These are phyloP conservation scores for Plasmodium coatneyi DNA, from an alignment of 169 alveolate genomes.

Conservation along the genomic window DNA sequence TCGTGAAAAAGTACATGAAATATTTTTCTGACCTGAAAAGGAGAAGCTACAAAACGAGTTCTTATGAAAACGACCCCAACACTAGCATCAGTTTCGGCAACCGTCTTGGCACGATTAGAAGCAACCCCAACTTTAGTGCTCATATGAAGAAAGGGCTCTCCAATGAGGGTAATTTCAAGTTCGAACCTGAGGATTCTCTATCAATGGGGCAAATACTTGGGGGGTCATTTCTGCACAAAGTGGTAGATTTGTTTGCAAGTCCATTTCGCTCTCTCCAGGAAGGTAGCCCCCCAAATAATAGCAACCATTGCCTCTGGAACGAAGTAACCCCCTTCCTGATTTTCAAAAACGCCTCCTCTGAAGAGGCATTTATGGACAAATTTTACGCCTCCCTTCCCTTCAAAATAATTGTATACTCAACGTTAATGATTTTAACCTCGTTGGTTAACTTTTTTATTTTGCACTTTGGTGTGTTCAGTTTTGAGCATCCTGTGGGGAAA, in stretches of 20 bases:
- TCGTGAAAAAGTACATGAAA: conserved; percentile 31
- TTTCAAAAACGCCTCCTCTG: conserved; percentile 15
- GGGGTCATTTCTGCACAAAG: neutral
- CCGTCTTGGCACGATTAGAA: neutral
- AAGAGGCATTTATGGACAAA: conserved; percentile 35
- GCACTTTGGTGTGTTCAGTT: conserved; percentile 13
- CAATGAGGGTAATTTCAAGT: neutral
- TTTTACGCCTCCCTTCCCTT: conserved; percentile 72
- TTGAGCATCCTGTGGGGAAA: neutral
- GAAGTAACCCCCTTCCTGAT: neutral
- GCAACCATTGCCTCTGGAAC: neutral
- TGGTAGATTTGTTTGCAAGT: neutral
- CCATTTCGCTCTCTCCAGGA: neutral
- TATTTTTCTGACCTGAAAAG: conserved; percentile 31
- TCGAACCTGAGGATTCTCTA: neutral
- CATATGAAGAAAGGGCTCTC: neutral
- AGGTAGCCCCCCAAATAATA: neutral
- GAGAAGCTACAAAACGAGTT: conserved; percentile 10
- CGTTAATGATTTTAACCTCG: conserved; percentile 40
- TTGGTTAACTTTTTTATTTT: conserved; percentile 30
- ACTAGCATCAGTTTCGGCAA: neutral
- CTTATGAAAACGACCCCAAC: neutral
- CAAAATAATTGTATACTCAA: conserved; percentile 19
- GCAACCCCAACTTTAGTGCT: neutral
- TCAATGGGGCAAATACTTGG: neutral